Conservation (phyloP, 2,329 filamentous ascomycete genomes). For the Alternaria gansuensis region DNA sequence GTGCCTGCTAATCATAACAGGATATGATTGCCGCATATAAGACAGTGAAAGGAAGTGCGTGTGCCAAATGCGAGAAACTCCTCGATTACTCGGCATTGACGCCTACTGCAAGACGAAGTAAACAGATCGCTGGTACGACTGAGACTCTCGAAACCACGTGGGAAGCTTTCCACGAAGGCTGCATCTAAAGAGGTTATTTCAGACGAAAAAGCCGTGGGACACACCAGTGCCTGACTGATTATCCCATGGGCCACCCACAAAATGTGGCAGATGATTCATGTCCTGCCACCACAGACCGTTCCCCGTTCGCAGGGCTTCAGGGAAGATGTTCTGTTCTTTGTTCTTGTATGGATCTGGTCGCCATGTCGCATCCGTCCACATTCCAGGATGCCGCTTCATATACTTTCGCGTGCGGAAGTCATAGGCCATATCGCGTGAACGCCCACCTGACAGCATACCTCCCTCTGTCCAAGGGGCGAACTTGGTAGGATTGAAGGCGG, state of each 20-base stretch:
- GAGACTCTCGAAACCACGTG: slow-evolving; percentile 37
- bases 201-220: background rate
- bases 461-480: slow-evolving; percentile 31
- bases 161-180: slow-evolving; percentile 52
- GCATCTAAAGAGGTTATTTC: slow-evolving; percentile 12
- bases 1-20: slow-evolving; percentile 34
- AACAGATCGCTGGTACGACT: slow-evolving; percentile 27
- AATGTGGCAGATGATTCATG: slow-evolving; percentile 22
- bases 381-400: slow-evolving; percentile 30
- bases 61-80: slow-evolving; percentile 46
- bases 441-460: slow-evolving; percentile 25
- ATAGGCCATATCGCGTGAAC: slow-evolving; percentile 39
- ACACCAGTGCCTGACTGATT: slow-evolving; percentile 13
- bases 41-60: slow-evolving; percentile 39
- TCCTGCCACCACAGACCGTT: slow-evolving; percentile 44
- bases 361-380: slow-evolving; percentile 50
- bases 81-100: slow-evolving; percentile 39
- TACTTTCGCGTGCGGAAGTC: slow-evolving; percentile 51
- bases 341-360: slow-evolving; percentile 33
- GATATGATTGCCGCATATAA: slow-evolving; percentile 55
- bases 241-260: slow-evolving; percentile 5
- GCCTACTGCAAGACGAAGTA: slow-evolving; percentile 47
- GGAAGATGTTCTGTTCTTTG: slow-evolving; percentile 23
- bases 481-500: slow-evolving; percentile 24
- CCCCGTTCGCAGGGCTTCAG: slow-evolving; percentile 39